A percentile compares a stretch with the other conserved stretches of the same genome.
These are phyloP conservation scores for Rhinocladiella mackenziei DNA, from an alignment of 2,329 filamentous ascomycete species.

Conservation along the genomic window DNA sequence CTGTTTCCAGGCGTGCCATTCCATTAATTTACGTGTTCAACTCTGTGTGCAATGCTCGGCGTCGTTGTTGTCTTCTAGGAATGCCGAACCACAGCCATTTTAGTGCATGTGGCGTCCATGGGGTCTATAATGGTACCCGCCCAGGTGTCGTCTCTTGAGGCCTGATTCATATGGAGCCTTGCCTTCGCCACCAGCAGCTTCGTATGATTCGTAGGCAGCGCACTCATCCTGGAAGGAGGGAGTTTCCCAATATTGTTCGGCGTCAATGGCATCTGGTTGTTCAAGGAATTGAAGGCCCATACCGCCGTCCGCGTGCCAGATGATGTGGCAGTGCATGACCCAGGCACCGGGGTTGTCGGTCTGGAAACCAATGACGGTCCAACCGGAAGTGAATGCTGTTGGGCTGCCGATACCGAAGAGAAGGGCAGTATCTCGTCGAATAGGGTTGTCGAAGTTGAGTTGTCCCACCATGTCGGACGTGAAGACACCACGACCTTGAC, in stretches of 20 bases:
- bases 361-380: constrained; percentile 57
- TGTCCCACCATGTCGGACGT: constrained; percentile 53
- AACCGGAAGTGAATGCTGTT: constrained; percentile 38
- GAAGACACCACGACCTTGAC: constrained; percentile 44
- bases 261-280: constrained; percentile 20
- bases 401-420: constrained; percentile 50
- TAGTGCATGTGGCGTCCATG: too few species aligned
- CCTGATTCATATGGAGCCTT: constrained; percentile 21
- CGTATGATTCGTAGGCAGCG: constrained; percentile 11
- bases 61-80: too few species aligned
- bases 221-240: constrained; percentile 26
- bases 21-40: too few species aligned
- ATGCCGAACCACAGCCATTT: too few species aligned
- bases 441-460: constrained; percentile 57
- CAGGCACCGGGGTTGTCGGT: constrained; percentile 53
- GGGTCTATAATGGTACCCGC: too few species aligned
- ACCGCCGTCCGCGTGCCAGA: constrained; percentile 70
- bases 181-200: constrained; percentile 9
- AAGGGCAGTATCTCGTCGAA: constrained; percentile 66
- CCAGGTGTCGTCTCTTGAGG: constrained; percentile 16
- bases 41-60: too few species aligned
- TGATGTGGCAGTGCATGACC: constrained; percentile 77
- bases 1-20: too few species aligned
- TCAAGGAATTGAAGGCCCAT: constrained; percentile 48
- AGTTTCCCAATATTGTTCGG: constrained; percentile 18